Evolutionary conservation across 1,284 basidiomycete genomes (phyloP), one percentile per base, ranked within the genome.

Genomic region (Tremellales sp.): DNA sequence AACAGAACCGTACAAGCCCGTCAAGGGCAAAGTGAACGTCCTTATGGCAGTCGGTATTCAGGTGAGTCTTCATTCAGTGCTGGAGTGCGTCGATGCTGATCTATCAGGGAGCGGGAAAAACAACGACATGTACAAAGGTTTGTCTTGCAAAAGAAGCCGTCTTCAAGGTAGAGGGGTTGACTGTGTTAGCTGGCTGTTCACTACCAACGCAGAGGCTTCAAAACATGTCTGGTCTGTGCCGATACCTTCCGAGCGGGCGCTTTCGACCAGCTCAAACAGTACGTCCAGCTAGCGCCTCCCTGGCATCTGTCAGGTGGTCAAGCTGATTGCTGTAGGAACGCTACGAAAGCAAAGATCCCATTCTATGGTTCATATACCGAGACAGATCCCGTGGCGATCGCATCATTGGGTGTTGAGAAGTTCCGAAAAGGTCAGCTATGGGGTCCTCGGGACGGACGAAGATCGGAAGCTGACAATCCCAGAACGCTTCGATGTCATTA

Each of bases 321-420:
- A 43, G 46, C 51, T 55, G 29, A 44, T n/a, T n/a, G 41, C 12
- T 43, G 10, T 26, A 71, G 67, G 44, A 82, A 82, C 61, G 96
- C 96, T 8, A 96, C 93, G 27, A 97, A 97, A 76, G 96, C 94
- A 46, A 97, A 96, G 73, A 91, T 99, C 13, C 93, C 96, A 11
- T 99, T 97, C 81, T 98, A 93, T 76, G 96, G 96, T 42, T 92
- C 89, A 33, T 97, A 99, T 76, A 97, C 96, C 29, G 96, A 99
- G 75, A 97, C 93, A 17, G 94, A 99, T 73, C 96, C 96, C 1
- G 96, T 98, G 10, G 79, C 84, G 2, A 97, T 97, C 65, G 93
- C 96, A 6, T 84, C 87, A 2, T 84, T 93, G 62, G 96, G 96
- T 76, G 96, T 97, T 4, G 78, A 85, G 15, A 97, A 97, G 72